These are phyloP conservation scores for Saccharomyces hybrid DNA, from an alignment of 1,139 yeast genomes.

Conservation along the genomic window DNA sequence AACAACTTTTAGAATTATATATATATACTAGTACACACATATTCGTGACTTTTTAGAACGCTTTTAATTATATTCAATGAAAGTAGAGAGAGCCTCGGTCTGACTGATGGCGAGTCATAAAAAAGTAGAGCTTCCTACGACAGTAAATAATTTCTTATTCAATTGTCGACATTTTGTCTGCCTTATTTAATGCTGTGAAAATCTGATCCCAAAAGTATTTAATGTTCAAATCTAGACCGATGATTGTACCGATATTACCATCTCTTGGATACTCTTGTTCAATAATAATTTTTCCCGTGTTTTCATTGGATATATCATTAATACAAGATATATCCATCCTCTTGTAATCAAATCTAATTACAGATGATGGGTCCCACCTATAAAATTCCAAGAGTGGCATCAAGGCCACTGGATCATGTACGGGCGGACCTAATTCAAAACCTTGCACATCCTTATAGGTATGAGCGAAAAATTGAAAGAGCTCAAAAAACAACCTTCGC, in stretches of 20 bases:
- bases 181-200: conserved; percentile 35
- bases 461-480: conserved; percentile 49
- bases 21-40: neutral
- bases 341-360: conserved; percentile 30
- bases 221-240: conserved; percentile 41
- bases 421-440: conserved; percentile 57
- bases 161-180: conserved; percentile 23
- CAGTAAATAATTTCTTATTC: conserved; percentile 6
- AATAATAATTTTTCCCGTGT: conserved; percentile 24
- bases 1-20: neutral
- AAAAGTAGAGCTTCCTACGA: neutral
- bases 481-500: conserved; percentile 49
- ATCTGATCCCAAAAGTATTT: conserved; percentile 49
- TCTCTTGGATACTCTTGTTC: conserved; percentile 28
- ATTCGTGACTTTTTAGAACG: neutral
- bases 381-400: conserved; percentile 47
- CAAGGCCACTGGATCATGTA: conserved; percentile 76
- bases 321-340: conserved; percentile 35
- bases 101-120: no score
- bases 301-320: conserved; percentile 25
- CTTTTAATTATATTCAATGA: neutral
- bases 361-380: conserved; percentile 24
- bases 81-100: neutral
- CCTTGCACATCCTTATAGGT: conserved; percentile 42
- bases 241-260: conserved; percentile 35